Percentiles rank a stretch among this genome's conserved stretches.
Evolutionary conservation across 129 eudicot genomes (phyloP).

Genomic region (Flaveria bidentis): DNA sequence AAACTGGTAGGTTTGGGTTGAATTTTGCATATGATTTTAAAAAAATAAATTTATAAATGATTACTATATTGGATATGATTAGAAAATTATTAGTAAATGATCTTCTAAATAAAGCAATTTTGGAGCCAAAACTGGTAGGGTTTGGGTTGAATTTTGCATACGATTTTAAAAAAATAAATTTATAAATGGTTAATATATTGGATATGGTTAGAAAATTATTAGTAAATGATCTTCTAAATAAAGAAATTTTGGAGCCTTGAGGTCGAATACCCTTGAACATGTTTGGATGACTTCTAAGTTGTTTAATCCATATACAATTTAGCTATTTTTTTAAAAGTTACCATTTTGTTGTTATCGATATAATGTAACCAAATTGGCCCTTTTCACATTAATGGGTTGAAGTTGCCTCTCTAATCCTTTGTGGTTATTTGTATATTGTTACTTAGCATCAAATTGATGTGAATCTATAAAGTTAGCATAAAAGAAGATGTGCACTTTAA

Average conservation of each 20-base stretch:
- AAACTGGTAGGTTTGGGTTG: no score
- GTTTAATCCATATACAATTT: neutral
- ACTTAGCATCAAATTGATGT: no score
- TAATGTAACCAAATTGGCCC: neutral
- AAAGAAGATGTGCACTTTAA: neutral
- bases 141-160: neutral
- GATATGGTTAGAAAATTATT: neutral
- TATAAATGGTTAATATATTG: neutral
- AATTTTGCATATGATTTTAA: no score
- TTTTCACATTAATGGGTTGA: neutral
- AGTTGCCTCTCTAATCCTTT: neutral
- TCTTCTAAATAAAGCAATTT: no score
- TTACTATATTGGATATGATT: no score
- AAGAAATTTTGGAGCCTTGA: no score
- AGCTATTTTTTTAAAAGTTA: neutral
- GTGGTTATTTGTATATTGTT: neutral
- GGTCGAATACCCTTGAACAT: no score
- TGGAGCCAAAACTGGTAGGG: neutral
- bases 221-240: no score
- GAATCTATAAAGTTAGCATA: no score
- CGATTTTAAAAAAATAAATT: neutral
- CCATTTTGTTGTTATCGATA: neutral
- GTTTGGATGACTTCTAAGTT: no score
- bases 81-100: no score
- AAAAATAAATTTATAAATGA: no score